These are phyloP conservation scores for Puccinia horiana DNA, from an alignment of 1,284 basidiomycete species.

Conservation along the genomic window DNA sequence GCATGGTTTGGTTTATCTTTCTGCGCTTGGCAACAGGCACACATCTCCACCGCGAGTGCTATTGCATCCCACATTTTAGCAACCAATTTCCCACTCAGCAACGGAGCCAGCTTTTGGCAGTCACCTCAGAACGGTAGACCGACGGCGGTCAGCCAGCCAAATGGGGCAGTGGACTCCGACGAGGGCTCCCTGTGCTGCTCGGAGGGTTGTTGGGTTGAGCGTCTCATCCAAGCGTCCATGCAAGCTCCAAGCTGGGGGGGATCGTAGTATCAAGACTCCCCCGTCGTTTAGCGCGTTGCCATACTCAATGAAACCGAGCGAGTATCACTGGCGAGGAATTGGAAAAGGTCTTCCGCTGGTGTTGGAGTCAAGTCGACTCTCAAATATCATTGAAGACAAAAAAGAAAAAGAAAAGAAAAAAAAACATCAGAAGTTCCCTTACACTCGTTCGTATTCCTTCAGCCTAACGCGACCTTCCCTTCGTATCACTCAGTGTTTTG, in stretches of 20 bases:
- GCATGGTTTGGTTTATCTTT: no score
- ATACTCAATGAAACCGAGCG: neutral
- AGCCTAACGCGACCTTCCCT: neutral
- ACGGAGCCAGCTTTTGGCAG: no score
- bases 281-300: neutral
- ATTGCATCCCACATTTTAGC: no score
- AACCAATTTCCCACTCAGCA: no score
- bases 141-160: no score
- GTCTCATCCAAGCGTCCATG: conserved; percentile 1
- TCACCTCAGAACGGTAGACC: no score
- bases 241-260: no score
- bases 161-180: no score
- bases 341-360: neutral
- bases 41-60: no score
- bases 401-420: neutral
- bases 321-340: neutral
- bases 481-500: neutral
- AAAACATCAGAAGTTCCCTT: neutral
- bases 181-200: no score
- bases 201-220: no score
- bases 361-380: neutral
- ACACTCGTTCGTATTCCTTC: neutral
- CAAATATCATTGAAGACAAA: neutral
- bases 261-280: neutral
- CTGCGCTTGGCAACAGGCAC: no score